Base-by-base conservation (phyloP, 2,329 filamentous ascomycete species). In the Alternaria sp. region DNA sequence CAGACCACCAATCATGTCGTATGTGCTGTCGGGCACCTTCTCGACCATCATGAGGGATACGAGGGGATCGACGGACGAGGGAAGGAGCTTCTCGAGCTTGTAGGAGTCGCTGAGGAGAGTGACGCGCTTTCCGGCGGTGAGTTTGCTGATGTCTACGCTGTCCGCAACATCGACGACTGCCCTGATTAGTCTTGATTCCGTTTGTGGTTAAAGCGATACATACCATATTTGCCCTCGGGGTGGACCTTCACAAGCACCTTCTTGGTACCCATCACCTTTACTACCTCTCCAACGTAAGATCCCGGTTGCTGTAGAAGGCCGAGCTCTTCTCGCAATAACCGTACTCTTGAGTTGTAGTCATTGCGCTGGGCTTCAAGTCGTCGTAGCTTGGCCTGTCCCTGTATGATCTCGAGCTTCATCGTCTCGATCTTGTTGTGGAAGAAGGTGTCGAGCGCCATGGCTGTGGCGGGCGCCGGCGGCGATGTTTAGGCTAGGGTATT, bases 31-130 rank as follows among this genome's bases (percentile, higher is more conserved):
- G 15, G 96, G 96, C 15, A 99, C 96, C 87, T 99, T 99, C 81
- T 99, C 96, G 56, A 99, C 96, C 96, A 99, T 99, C 96, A 99
- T 99, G 80, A 99, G 92, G 36, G 96, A 99, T 61, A 99, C 96
- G 62, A 99, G 91, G 40, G 96, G 96, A 79, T 99, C 96, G 78
- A 99, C 96, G 19, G 96, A 99, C 59, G 96, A 98, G 19, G 96
- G 96, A 10, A 99, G 89, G 84, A 98, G 96, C 86, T 97, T 97
- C 80, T 98, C 96, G 75, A 99, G 90, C 83, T 97, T 97, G 87
- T 99, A 99, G 70, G 93, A 95, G 81, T 99, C 96, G 75, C 94
- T 97, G 62, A 99, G 88, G 47, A 99, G 88, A 58, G 96, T 97
- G 68, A 99, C 96, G 72, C 96, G 93, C 86, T 99, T 99, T 82